These are phyloP conservation scores for Acer yangbiense DNA, from an alignment of 345 rosid genomes.

Conservation along the genomic window DNA sequence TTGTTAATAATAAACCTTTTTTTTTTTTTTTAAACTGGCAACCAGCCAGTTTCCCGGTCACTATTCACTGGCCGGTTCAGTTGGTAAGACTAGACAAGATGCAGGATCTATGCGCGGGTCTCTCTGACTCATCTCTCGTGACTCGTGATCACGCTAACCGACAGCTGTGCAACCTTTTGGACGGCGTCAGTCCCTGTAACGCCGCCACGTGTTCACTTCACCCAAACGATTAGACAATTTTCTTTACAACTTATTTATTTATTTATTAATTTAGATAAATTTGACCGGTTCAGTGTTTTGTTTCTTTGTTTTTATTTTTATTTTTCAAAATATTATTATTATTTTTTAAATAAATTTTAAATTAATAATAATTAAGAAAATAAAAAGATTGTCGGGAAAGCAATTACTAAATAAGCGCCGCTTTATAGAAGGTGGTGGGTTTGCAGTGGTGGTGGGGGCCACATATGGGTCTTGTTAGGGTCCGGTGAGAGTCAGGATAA, in stretches of 20 bases:
- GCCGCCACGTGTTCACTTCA: conserved; percentile 9
- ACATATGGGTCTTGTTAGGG: conserved; percentile 16
- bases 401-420: background rate
- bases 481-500: conserved; percentile 32
- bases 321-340: too few relatives aligned
- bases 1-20: too few relatives aligned
- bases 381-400: too few relatives aligned
- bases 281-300: conserved; percentile 18
- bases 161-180: conserved; percentile 33
- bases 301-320: background rate
- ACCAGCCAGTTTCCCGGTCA: conserved; percentile 23
- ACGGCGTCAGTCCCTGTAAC: background rate
- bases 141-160: conserved; percentile 37
- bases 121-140: conserved; percentile 27
- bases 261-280: background rate
- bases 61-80: background rate
- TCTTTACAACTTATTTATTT: background rate
- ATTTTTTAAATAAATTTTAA: background rate
- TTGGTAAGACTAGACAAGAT: conserved; percentile 21
- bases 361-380: too few relatives aligned
- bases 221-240: background rate
- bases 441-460: conserved; percentile 20
- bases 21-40: too few relatives aligned
- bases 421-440: background rate
- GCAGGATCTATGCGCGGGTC: conserved; percentile 32